Conservation (phyloP, 148 eudicot species). For the Fagopyrum esculentum region DNA sequence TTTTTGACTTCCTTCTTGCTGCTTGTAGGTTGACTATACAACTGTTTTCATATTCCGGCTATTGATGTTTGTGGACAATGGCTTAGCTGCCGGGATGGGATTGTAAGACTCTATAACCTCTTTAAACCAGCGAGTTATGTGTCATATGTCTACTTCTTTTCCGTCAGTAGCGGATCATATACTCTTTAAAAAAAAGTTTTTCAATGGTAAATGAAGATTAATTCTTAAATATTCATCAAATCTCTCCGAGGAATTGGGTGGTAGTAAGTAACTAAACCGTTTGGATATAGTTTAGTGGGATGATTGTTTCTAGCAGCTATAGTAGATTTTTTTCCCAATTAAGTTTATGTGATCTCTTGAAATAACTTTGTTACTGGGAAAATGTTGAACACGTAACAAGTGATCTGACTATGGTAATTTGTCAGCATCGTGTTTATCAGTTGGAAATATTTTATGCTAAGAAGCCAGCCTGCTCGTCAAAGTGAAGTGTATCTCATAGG, state of each 20-base stretch:
- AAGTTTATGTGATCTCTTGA: neutral
- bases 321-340: neutral
- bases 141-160: neutral
- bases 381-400: neutral
- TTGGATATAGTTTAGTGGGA: neutral
- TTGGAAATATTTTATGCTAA: neutral
- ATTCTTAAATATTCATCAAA: neutral
- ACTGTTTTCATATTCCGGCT: constrained; percentile 81
- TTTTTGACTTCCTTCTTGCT: neutral
- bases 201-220: neutral
- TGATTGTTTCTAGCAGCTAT: neutral
- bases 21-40: constrained; percentile 75
- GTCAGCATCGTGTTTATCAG: neutral
- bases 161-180: neutral
- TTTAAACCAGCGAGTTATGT: neutral
- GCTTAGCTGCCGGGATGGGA: constrained; percentile 95
- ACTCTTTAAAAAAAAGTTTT: neutral
- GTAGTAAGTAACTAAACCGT: neutral
- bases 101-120: constrained; percentile 47
- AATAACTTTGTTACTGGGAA: neutral
- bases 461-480: neutral
- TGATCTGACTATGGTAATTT: neutral
- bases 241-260: neutral
- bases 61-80: constrained; percentile 94
- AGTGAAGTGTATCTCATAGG: neutral